Evolutionary conservation across 352 stramenopile genomes (phyloP).

Genomic region (Aphanomyces euteiches): DNA sequence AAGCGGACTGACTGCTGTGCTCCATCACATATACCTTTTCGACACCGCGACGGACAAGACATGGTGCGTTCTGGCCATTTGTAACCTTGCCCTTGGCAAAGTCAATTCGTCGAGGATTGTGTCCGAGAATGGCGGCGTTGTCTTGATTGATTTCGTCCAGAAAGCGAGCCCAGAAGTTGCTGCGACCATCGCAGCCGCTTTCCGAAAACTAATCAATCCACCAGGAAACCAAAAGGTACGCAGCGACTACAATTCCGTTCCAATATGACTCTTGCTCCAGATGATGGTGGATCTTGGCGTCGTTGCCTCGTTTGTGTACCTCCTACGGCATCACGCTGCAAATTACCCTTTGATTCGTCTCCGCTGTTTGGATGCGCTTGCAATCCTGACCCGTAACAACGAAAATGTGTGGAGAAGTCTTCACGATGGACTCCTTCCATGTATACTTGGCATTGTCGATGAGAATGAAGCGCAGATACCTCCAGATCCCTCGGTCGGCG

Average conservation of each 20-base stretch:
- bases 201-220: constrained; percentile 61
- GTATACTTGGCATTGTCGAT: constrained; percentile 51
- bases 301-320: constrained; percentile 44
- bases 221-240: constrained; percentile 53
- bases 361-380: constrained; percentile 53
- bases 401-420: constrained; percentile 44
- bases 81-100: constrained; percentile 58
- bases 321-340: constrained; percentile 39
- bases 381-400: constrained; percentile 49
- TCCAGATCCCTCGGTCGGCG: constrained; percentile 35
- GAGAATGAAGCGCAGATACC: constrained; percentile 17
- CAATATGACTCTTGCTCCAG: not conserved
- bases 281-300: constrained; percentile 45
- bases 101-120: constrained; percentile 65
- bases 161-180: not conserved
- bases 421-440: constrained; percentile 49
- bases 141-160: constrained; percentile 57
- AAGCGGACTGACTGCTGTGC: constrained; percentile 40
- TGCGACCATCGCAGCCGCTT: constrained; percentile 36
- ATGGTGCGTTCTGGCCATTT: constrained; percentile 53
- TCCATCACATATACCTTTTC: constrained; percentile 51
- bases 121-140: constrained; percentile 43
- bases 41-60: constrained; percentile 34
- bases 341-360: constrained; percentile 35
- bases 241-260: not conserved